Base-by-base conservation (phyloP, 163 green algal genomes). In the Volvox carteri region DNA sequence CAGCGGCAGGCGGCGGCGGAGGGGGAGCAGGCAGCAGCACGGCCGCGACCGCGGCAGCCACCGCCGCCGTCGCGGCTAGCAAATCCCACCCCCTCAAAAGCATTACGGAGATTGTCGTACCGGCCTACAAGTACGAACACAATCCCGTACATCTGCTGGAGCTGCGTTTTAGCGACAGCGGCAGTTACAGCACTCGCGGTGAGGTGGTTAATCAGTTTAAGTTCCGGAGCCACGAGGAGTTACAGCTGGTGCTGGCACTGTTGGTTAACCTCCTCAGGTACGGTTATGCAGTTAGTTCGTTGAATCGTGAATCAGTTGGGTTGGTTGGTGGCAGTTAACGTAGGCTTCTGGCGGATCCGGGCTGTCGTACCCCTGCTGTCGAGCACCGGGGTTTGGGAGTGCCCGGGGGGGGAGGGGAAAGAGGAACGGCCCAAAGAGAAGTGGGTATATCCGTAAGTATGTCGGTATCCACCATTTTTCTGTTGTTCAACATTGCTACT, bases 101-200 rank as follows among this genome's bases (percentile, higher is more conserved):
- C 75, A 48, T 84, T 8, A 84, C 60, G 8, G 58, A 86, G 46
- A 79, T 87, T 70, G 65, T 79, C 33, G 81, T 87, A 42, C 81
- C 65, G 19, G 46, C 65, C 39, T 70, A 44, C 81, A 87, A 87
- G 62, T 87, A 87, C 67, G 81, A 87, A 23, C 65, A 79, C 58
- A 67, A 77, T 46, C 79, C 60, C 9, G 44, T 52, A 8, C 44
- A 67, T 44, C 54, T 86, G 14, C n/a, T 86, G 79, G 79, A 86
- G 79, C 37, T 89, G 33, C 68, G 52, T 28, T 89, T 89, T 68
- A 83, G 79, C 44, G 79, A 70, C 41, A 52, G 39, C 2, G 79
- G 79, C 60, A 67, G n/a, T 41, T 86, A 86, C 79, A 86, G 79
- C 78, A 86, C 56, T 0, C 78, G 68, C 19, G 68, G 56, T 6